Conservation (phyloP, 1,139 yeast species). For the Zygosaccharomyces pseudobailii region DNA sequence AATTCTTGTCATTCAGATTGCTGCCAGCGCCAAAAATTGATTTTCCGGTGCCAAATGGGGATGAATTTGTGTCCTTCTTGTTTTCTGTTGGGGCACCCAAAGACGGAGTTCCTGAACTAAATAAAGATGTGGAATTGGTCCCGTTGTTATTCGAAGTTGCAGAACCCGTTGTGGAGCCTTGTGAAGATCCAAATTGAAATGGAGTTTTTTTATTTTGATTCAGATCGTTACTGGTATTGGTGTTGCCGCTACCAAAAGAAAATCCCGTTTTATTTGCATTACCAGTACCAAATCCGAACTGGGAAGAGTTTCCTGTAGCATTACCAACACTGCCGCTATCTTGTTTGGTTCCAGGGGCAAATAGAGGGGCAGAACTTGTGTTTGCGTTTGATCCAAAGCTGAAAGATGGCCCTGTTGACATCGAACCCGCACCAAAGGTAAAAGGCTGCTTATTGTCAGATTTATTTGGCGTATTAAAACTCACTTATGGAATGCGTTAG, state of each 20-base stretch:
- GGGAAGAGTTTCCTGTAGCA: neutral
- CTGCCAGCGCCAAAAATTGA: neutral
- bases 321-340: neutral
- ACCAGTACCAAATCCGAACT: slow-evolving; percentile 1
- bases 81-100: neutral
- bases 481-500: slow-evolving; percentile 9
- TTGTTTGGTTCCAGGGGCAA: neutral
- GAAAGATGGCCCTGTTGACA: slow-evolving; percentile 25
- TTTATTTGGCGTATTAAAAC: slow-evolving; percentile 20
- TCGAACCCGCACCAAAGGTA: slow-evolving; percentile 20
- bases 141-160: slow-evolving; percentile 2
- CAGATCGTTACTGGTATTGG: slow-evolving; percentile 2
- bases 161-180: slow-evolving; percentile 12
- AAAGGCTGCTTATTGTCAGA: slow-evolving; percentile 20
- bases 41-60: slow-evolving; percentile 1
- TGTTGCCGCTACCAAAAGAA: slow-evolving; percentile 3
- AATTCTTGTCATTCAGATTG: slow-evolving; percentile 14
- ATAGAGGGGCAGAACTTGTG: neutral
- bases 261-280: slow-evolving; percentile 1
- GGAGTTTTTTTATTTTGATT: slow-evolving; percentile 9
- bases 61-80: slow-evolving; percentile 2
- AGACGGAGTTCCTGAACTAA: slow-evolving; percentile 5
- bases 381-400: slow-evolving; percentile 22
- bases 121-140: slow-evolving; percentile 2
- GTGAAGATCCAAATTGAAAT: slow-evolving; percentile 11